phyloP scores from a whole-genome alignment of 768 basidiomycete genomes.

The Tricholoma bakamatsutake region DNA sequence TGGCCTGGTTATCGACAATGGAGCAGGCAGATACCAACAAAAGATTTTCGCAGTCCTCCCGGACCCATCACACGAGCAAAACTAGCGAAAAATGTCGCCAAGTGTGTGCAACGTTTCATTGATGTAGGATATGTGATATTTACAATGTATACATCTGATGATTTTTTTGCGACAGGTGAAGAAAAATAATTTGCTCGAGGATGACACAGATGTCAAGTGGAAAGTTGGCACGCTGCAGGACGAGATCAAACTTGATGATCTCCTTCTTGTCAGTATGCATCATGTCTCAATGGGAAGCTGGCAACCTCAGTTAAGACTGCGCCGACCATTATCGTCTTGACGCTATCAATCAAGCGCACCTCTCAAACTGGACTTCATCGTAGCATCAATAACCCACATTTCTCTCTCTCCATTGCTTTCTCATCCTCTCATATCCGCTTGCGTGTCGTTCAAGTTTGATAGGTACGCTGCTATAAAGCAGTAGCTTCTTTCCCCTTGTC shows the following conservation, averaged over 20 bases:
- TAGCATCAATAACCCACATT: neutral
- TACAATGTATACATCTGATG: slow-evolving; percentile 5
- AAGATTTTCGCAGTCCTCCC: slow-evolving; percentile 74
- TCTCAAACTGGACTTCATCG: neutral
- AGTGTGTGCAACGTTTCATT: slow-evolving; percentile 67
- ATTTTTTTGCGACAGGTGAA: slow-evolving; percentile 35
- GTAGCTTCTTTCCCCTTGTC: neutral
- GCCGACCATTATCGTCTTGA: slow-evolving; percentile 26
- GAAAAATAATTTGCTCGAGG: slow-evolving; percentile 49
- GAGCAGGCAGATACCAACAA: slow-evolving; percentile 79
- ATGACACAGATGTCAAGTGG: slow-evolving; percentile 58
- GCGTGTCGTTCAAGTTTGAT: neutral
- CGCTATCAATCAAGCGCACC: neutral
- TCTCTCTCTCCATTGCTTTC: neutral
- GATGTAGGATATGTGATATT: slow-evolving; percentile 31
- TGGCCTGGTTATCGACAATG: slow-evolving; percentile 79
- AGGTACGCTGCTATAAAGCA: neutral
- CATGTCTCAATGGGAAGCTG: slow-evolving; percentile 80
- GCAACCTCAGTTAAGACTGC: slow-evolving; percentile 71
- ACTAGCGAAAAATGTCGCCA: slow-evolving; percentile 75
- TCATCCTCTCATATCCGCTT: neutral
- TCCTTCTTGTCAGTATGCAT: slow-evolving; percentile 72
- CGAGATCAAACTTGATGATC: slow-evolving; percentile 57
- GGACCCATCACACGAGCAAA: slow-evolving; percentile 73
- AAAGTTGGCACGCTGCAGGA: slow-evolving; percentile 47